Percentiles rank a stretch among this genome's conserved stretches.
These are phyloP conservation scores for Ophidiomyces ophidiicola DNA, from an alignment of 2,329 filamentous ascomycete species.

Conservation along the genomic window DNA sequence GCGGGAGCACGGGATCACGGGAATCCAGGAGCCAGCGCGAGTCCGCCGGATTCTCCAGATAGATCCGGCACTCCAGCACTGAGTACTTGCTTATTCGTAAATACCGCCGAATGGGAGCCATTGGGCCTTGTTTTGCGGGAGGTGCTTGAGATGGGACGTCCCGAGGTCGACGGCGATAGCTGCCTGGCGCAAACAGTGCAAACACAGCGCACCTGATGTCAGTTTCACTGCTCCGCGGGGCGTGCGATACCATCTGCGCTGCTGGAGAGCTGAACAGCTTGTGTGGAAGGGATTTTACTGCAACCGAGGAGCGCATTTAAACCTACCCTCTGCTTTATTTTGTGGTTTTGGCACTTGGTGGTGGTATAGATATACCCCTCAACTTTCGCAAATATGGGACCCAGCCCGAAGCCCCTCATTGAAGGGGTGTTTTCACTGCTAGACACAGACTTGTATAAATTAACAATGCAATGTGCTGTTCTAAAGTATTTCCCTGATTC, in stretches of 20 bases:
- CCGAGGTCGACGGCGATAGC: neutral
- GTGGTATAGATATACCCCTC: neutral
- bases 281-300: neutral
- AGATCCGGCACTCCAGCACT: constrained; percentile 92
- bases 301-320: neutral
- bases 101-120: constrained; percentile 83
- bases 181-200: constrained; percentile 11
- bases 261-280: neutral
- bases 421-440: constrained; percentile 73
- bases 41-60: constrained; percentile 80
- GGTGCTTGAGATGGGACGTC: neutral
- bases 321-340: neutral
- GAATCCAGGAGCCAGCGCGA: constrained; percentile 72
- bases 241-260: neutral
- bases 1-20: constrained; percentile 61
- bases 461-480: constrained; percentile 97
- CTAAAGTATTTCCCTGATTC: constrained; percentile 77
- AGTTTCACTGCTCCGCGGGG: neutral
- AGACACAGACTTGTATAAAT: constrained; percentile 81
- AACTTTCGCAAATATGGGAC: constrained; percentile 5
- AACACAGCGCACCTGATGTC: constrained; percentile 5
- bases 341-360: neutral
- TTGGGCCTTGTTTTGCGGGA: constrained; percentile 36
- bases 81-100: constrained; percentile 85
- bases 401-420: constrained; percentile 22